phyloP scores from a whole-genome alignment of 2,329 filamentous ascomycete species.

The Blastomyces silverae region DNA sequence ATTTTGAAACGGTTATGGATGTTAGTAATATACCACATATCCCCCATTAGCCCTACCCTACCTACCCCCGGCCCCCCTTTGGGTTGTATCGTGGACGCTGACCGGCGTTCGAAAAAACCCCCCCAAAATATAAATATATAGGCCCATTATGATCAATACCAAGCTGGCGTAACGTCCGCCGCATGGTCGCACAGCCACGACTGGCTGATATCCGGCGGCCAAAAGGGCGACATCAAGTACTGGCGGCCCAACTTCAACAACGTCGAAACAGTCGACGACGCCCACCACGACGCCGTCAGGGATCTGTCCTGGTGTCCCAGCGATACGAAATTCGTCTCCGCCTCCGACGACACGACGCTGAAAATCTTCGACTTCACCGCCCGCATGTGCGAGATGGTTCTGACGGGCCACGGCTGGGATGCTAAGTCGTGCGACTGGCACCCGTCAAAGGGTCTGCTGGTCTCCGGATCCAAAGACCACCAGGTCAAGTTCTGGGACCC shows the following conservation, averaged over 20 bases:
- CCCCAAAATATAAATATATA: too few species aligned
- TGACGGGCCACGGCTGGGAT: conserved; percentile 96
- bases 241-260: conserved; percentile 99
- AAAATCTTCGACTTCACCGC: conserved; percentile 96
- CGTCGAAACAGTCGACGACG: conserved; percentile 79
- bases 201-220: conserved; percentile 92
- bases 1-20: conserved; percentile 99
- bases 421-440: conserved; percentile 98
- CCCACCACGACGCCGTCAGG: conserved; percentile 80
- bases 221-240: conserved; percentile 94
- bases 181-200: conserved; percentile 89
- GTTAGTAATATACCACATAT: conserved; percentile 28
- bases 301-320: conserved; percentile 91
- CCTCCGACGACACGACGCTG: conserved; percentile 84
- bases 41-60: background rate
- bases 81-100: background rate
- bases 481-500: conserved; percentile 98
- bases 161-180: conserved; percentile 41
- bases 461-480: conserved; percentile 96
- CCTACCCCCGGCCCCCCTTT: background rate
- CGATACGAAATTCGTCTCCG: conserved; percentile 92
- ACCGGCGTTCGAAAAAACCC: conserved; percentile 15
- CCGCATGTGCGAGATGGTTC: conserved; percentile 70
- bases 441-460: conserved; percentile 84
- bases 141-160: conserved; percentile 64